Conservation (phyloP, 139 green algal genomes). For the Chlorella sp. region DNA sequence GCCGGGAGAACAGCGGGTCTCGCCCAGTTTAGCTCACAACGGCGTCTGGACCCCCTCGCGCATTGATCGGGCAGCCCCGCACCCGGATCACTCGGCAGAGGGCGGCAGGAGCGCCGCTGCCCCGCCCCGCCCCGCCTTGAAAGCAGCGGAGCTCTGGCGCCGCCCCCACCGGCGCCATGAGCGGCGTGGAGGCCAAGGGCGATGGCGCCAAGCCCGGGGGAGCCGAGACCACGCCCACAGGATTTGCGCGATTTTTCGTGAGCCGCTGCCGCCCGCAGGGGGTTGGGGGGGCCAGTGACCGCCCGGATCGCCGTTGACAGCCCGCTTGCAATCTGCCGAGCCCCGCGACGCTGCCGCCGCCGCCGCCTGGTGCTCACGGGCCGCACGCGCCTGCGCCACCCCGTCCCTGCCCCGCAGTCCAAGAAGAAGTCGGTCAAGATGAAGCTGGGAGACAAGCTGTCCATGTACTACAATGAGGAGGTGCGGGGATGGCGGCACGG, state of each 20-base stretch:
- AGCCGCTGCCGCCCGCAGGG: not conserved
- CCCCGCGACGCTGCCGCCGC: not conserved
- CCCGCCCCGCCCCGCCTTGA: no score
- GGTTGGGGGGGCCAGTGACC: not conserved
- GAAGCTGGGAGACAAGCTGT: constrained; percentile 41
- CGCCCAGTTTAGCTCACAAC: no score
- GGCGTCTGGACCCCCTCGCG: no score
- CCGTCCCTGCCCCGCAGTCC: not conserved
- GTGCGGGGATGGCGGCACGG: not conserved
- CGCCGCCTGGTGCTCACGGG: not conserved
- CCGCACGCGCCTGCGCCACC: no score
- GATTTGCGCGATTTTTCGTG: not conserved
- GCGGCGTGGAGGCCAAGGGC: not conserved
- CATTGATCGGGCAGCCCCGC: no score
- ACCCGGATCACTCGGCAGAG: no score
- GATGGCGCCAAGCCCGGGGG: constrained; percentile 8
- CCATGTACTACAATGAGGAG: constrained; percentile 55
- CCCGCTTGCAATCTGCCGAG: not conserved
- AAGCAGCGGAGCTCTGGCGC: no score
- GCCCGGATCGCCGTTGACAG: not conserved
- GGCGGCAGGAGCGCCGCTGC: no score
- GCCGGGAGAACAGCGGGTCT: no score
- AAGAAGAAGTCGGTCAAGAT: constrained; percentile 36
- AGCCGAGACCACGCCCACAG: not conserved
- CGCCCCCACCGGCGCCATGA: no score